Evolutionary conservation across 2,329 filamentous ascomycete genomes (phyloP).

Genomic region (Phoma sp.): DNA sequence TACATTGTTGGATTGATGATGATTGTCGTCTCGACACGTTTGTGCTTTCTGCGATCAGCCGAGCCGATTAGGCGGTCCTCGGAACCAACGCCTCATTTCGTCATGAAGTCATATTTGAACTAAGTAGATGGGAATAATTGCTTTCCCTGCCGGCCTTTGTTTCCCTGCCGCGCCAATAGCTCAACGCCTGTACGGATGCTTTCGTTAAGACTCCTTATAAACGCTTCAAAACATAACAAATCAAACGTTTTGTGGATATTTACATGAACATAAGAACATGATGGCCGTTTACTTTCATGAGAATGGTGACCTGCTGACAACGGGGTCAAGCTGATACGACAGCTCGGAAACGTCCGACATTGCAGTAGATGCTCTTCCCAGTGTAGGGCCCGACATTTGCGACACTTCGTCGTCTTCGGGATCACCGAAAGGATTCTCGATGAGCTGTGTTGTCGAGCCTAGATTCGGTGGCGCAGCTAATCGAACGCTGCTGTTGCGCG

Average conservation of each 20-base stretch:
- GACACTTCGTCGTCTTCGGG: constrained; percentile 39
- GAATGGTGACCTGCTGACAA: constrained; percentile 22
- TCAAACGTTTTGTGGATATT: background rate
- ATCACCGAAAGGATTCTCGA: constrained; percentile 43
- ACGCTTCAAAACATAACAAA: background rate
- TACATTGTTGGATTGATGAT: no score
- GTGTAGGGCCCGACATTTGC: constrained; percentile 32
- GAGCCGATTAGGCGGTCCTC: constrained; percentile 20
- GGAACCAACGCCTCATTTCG: constrained; percentile 20
- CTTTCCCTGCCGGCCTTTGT: constrained; percentile 1
- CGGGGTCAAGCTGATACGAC: constrained; percentile 41
- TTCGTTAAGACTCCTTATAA: background rate
- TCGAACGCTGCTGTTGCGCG: constrained; percentile 44
- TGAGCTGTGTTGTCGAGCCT: constrained; percentile 31
- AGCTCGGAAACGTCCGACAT: constrained; percentile 42
- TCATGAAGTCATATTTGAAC: constrained; percentile 21
- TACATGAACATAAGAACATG: background rate
- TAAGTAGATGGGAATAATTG: constrained; percentile 11
- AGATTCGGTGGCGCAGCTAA: constrained; percentile 14
- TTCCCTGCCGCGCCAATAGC: background rate
- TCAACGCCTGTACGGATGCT: constrained; percentile 5
- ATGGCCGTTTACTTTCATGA: background rate
- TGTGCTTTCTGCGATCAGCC: constrained; percentile 11
- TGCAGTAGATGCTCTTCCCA: constrained; percentile 22
- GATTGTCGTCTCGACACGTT: constrained; percentile 3